Conservation (phyloP, 2,329 filamentous ascomycete species). For the Beauveria australis region DNA sequence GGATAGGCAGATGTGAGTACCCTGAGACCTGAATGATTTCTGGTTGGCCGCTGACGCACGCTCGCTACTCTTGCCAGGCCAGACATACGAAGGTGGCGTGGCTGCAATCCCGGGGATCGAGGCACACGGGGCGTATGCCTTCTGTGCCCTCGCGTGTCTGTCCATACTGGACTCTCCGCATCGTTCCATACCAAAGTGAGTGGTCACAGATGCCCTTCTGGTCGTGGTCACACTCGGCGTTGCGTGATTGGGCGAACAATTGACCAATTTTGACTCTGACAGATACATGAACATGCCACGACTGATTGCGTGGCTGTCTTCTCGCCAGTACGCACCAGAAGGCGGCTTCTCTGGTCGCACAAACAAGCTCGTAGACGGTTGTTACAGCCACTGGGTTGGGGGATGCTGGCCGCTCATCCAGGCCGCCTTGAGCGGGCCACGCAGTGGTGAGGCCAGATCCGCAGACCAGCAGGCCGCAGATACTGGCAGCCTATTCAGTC, state of each 20-base stretch:
- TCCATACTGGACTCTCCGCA: conserved; percentile 76
- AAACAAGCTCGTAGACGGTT: conserved; percentile 96
- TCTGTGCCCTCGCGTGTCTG: conserved; percentile 84
- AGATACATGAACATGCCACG: conserved; percentile 70
- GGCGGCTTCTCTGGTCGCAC: conserved; percentile 89
- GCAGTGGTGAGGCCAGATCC: conserved; percentile 21
- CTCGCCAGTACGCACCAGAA: conserved; percentile 82
- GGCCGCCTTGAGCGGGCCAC: conserved; percentile 57
- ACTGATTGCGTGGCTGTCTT: conserved; percentile 80
- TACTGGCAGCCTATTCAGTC: conserved; percentile 58
- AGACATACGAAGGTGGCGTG: conserved; percentile 93
- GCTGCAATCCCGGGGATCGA: conserved; percentile 78
- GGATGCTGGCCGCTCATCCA: conserved; percentile 90
- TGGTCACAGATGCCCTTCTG: conserved; percentile 11
- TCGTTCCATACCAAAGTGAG: conserved; percentile 63
- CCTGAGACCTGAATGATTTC: not conserved
- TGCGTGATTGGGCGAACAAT: conserved; percentile 6
- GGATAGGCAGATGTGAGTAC: conserved; percentile 68
- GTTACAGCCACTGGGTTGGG: conserved; percentile 97
- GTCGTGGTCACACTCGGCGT: not conserved
- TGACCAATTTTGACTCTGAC: conserved; percentile 20
- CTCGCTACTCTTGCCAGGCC: conserved; percentile 42
- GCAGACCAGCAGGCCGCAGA: conserved; percentile 24
- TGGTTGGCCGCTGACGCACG: not conserved
- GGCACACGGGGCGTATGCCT: conserved; percentile 94